Evolutionary conservation across 1,284 basidiomycete species (phyloP), one percentile per base, ranked within the genome.

Genomic region (Meira nashicola): DNA sequence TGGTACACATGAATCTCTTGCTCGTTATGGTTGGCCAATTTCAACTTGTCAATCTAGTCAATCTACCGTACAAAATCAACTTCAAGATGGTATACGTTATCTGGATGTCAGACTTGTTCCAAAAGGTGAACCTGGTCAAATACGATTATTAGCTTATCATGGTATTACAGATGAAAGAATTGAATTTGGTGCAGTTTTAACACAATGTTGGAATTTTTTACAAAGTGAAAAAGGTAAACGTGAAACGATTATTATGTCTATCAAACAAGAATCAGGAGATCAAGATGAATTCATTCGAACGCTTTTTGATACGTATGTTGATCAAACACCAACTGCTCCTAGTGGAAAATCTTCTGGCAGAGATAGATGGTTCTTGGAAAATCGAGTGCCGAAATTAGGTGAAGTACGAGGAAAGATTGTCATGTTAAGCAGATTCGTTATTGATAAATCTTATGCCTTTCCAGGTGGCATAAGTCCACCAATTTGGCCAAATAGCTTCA

Each of bases 1-100:
- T 0, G 71, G 70, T n/a, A 70, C 69, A 8, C 71, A 73, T 64
- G 66, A 73, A 44, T 56, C 60, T 3, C 60, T 66, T 14, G 69
- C 71, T 0, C 59, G 63, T 5, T 70, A 62, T 63, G 70, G 71
- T 40, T 73, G 63, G 64, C 70, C 71, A 25, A 59, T 73, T 38
- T 66, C 67, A 11, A 44, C 68, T 0, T 73, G 70, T 53, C 71
- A 73, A 40, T 49, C 54, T 1, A n/a, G 39, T 43, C 46, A 46
- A 3, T 54, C 62, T 6, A 55, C 57, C 21, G 60, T 68, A 17
- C 9, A 48, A 2, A 14, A 52, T 2, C 71, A 73, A 41, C 68
- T 73, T 23, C 21, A 51, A 1, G 60, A 52, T 33, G 71, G 71
- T 0, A 66, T 73, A 2, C 64, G 71, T 0, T 73, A 65, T 57